phyloP scores from a whole-genome alignment of 1,284 basidiomycete species.

The Ustilago loliicola region DNA sequence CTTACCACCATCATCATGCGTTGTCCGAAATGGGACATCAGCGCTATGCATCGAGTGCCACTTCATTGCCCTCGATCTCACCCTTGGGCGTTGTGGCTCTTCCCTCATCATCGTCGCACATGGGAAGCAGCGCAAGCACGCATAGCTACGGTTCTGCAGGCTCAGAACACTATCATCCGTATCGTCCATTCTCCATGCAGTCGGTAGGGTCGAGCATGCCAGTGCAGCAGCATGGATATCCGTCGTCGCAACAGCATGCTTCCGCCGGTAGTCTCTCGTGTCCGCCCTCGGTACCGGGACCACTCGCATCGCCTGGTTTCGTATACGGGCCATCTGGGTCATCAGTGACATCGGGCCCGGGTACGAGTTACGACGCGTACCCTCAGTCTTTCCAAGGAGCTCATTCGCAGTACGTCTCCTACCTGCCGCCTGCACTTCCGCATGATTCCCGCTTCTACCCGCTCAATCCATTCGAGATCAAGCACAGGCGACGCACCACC shows the following conservation, averaged over 20 bases:
- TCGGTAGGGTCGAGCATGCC: constrained; percentile 15
- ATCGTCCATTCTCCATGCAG: constrained; percentile 20
- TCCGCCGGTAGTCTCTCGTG: background rate
- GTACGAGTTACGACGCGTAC: constrained; percentile 14
- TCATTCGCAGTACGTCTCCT: constrained; percentile 37
- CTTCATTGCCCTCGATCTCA: constrained; percentile 23
- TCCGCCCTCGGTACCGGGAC: constrained; percentile 2
- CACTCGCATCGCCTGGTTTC: constrained; percentile 20
- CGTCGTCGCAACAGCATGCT: constrained; percentile 2
- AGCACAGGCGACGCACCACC: constrained; percentile 62
- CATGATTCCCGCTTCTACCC: constrained; percentile 45
- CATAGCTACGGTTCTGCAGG: constrained; percentile 17
- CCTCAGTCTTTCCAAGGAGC: constrained; percentile 3
- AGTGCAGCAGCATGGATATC: constrained; percentile 11
- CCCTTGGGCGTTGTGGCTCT: constrained; percentile 14
- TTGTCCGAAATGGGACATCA: constrained; percentile 29
- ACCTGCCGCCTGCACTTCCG: constrained; percentile 20
- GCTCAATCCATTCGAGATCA: constrained; percentile 64
- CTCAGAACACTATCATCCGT: constrained; percentile 23
- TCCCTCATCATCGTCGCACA: constrained; percentile 12
- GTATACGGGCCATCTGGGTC: constrained; percentile 23
- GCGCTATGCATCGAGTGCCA: constrained; percentile 26
- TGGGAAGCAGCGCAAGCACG: constrained; percentile 5
- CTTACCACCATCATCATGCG: constrained; percentile 16
- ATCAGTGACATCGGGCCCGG: background rate